phyloP scores from a whole-genome alignment of 257 asterid species.

The Forsythia suspensa region DNA sequence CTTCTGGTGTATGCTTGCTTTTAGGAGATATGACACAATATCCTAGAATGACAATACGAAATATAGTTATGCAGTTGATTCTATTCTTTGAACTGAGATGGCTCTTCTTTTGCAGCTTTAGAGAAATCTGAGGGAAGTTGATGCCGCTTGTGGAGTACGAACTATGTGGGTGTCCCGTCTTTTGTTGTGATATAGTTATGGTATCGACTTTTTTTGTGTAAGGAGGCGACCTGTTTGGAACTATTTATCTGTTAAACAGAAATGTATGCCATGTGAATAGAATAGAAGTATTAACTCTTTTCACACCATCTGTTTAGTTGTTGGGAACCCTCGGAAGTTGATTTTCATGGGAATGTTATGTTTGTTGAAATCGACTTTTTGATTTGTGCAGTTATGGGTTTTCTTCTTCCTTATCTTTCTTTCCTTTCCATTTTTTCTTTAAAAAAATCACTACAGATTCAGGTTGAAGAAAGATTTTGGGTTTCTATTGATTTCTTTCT shows the following conservation, averaged over 20 bases:
- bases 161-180: background rate
- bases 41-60: background rate
- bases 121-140: slow-evolving; percentile 92
- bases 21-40: background rate
- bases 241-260: background rate
- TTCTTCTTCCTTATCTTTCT: background rate
- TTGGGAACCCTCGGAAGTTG: background rate
- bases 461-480: background rate
- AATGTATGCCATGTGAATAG: background rate
- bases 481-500: background rate
- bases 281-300: background rate
- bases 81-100: slow-evolving; percentile 20
- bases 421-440: background rate
- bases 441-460: background rate
- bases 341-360: background rate
- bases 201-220: background rate
- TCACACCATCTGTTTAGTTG: background rate
- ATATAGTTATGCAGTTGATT: background rate
- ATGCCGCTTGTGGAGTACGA: slow-evolving; percentile 19
- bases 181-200: background rate
- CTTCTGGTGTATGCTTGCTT: background rate
- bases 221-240: slow-evolving; percentile 1
- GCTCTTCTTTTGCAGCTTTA: slow-evolving; percentile 57
- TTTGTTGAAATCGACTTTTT: background rate
- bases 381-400: background rate